Conservation (phyloP, 371 early-diverging fungal species). For the Rhizopus arrhizus region DNA sequence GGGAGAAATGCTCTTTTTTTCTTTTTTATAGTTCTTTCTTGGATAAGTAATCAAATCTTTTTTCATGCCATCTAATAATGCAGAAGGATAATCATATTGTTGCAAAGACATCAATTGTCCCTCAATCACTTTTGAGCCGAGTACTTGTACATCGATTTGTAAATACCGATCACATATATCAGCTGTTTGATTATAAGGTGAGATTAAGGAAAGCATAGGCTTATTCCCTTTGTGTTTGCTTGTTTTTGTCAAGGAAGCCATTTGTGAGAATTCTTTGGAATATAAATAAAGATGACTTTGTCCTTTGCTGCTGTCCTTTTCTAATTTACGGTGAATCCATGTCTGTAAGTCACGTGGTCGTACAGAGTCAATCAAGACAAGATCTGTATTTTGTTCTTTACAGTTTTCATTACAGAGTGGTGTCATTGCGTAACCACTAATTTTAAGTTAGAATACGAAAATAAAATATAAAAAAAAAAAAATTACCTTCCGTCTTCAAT, state of each 20-base stretch:
- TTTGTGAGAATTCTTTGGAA: slow-evolving; percentile 42
- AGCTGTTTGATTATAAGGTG: slow-evolving; percentile 29
- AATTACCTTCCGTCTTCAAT: slow-evolving; percentile 14
- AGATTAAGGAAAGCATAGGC: slow-evolving; percentile 35
- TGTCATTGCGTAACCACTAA: slow-evolving; percentile 14
- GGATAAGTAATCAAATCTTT: not conserved
- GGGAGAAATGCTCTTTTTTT: too few species aligned
- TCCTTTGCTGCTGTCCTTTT: not conserved
- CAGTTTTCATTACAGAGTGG: slow-evolving; percentile 3
- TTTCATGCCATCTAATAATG: slow-evolving; percentile 20
- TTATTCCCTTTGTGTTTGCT: not conserved
- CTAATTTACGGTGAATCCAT: slow-evolving; percentile 41
- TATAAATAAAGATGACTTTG: slow-evolving; percentile 39
- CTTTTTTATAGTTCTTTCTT: not conserved
- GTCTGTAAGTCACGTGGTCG: slow-evolving; percentile 40
- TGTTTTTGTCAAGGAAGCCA: slow-evolving; percentile 23
- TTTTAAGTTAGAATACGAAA: not conserved
- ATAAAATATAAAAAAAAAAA: not conserved
- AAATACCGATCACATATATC: slow-evolving; percentile 21
- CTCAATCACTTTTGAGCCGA: slow-evolving; percentile 41
- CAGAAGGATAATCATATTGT: slow-evolving; percentile 27
- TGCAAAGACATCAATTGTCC: slow-evolving; percentile 33
- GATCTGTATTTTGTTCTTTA: slow-evolving; percentile 23
- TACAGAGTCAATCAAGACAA: slow-evolving; percentile 43
- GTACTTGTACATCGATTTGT: slow-evolving; percentile 50